Evolutionary conservation across 2,329 filamentous ascomycete species (phyloP).

Genomic region (Cercospora nicotianae): DNA sequence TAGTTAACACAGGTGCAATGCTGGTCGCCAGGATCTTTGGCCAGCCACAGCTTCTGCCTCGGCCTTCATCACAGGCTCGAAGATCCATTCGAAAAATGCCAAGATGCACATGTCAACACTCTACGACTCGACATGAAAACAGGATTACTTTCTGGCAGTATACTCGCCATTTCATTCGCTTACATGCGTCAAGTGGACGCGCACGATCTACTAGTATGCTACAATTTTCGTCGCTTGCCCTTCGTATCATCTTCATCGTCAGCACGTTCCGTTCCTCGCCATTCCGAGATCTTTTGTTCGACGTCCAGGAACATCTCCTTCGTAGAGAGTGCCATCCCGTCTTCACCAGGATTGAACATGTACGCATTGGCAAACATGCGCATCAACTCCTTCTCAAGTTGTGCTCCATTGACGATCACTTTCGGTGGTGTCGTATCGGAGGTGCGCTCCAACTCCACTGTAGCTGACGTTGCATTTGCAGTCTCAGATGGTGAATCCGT

Average conservation of each 20-base stretch:
- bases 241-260: slow-evolving; percentile 34
- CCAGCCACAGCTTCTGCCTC: neutral
- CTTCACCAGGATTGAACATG: slow-evolving; percentile 96
- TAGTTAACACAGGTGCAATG: neutral
- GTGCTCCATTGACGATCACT: slow-evolving; percentile 87
- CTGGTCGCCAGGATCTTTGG: neutral
- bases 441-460: slow-evolving; percentile 65
- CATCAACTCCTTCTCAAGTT: slow-evolving; percentile 88
- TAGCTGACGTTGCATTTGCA: slow-evolving; percentile 38
- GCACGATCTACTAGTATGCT: neutral
- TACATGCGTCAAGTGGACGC: neutral
- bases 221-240: slow-evolving; percentile 30
- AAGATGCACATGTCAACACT: neutral
- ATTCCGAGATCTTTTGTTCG: slow-evolving; percentile 63
- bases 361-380: slow-evolving; percentile 98
- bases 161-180: neutral
- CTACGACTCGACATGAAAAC: neutral
- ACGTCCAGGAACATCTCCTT: slow-evolving; percentile 88
- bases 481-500: slow-evolving; percentile 61
- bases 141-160: neutral
- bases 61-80: neutral
- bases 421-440: slow-evolving; percentile 80
- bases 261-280: slow-evolving; percentile 63
- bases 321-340: slow-evolving; percentile 83
- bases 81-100: neutral